These are phyloP conservation scores for Penicillium tannophilum DNA, from an alignment of 495 filamentous ascomycete genomes.

Conservation along the genomic window DNA sequence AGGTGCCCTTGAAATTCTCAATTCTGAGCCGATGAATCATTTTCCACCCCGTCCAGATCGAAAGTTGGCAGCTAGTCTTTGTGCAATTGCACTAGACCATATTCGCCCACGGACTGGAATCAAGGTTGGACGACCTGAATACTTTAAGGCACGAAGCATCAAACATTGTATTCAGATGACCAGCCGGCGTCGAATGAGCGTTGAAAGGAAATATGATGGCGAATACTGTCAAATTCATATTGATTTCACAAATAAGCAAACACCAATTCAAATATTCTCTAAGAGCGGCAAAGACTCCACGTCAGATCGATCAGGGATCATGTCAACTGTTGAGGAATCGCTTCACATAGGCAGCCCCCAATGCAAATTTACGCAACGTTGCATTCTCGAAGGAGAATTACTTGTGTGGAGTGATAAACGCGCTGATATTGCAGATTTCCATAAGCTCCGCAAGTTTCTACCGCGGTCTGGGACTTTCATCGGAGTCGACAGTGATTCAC, in stretches of 20 bases:
- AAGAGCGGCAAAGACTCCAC: conserved; percentile 92
- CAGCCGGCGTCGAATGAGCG: conserved; percentile 60
- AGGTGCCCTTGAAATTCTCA: conserved; percentile 50
- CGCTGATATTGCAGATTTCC: conserved; percentile 65
- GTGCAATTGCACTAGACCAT: conserved; percentile 42
- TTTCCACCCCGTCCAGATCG: conserved; percentile 46
- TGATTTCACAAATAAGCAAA: conserved; percentile 57
- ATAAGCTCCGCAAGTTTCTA: conserved; percentile 81
- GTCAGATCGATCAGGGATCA: conserved; percentile 61
- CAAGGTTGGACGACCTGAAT: conserved; percentile 73
- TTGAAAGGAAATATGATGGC: conserved; percentile 84
- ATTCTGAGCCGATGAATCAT: conserved; percentile 37
- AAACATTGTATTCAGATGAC: conserved; percentile 72
- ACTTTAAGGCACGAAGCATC: conserved; percentile 74
- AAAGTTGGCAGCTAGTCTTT: conserved; percentile 33
- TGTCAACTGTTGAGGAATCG: conserved; percentile 53
- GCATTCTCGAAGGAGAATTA: conserved; percentile 82
- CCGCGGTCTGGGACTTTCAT: conserved; percentile 71
- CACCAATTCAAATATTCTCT: conserved; percentile 77
- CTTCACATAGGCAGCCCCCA: conserved; percentile 56
- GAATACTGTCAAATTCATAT: conserved; percentile 90
- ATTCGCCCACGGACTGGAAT: conserved; percentile 67
- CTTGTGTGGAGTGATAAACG: conserved; percentile 71
- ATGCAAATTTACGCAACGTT: conserved; percentile 61
- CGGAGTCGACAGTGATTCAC: conserved; percentile 69